Conservation (phyloP, 805 yeast genomes). For the Priceomyces carsonii region DNA sequence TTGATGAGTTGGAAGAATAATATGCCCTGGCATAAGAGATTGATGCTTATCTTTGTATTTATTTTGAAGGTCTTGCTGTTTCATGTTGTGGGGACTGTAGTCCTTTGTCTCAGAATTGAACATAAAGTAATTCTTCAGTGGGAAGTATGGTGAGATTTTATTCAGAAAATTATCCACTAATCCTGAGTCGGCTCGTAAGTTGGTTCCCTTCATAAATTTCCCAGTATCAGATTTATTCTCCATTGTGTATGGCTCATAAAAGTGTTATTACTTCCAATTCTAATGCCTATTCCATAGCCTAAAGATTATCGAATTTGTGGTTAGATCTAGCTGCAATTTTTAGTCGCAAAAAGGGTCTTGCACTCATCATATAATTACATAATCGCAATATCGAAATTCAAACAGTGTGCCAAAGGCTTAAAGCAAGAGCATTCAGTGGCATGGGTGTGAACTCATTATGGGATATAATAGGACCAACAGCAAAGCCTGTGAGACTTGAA, state of each 20-base stretch:
- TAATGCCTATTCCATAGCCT: neutral
- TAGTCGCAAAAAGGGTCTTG: too few relatives aligned
- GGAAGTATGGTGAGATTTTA: constrained; percentile 7
- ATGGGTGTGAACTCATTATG: constrained; percentile 98
- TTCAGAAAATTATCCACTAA: constrained; percentile 6
- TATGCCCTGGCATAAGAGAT: constrained; percentile 9
- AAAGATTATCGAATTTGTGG: constrained; percentile 4
- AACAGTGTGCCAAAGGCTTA: too few relatives aligned
- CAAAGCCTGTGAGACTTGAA: constrained; percentile 87
- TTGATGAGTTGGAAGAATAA: constrained; percentile 12
- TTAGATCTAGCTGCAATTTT: constrained; percentile 3
- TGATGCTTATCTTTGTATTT: constrained; percentile 6
- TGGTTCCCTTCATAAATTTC: neutral
- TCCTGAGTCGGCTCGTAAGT: neutral
- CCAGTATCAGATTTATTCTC: constrained; percentile 2
- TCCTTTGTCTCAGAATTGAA: constrained; percentile 7
- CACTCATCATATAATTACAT: too few relatives aligned
- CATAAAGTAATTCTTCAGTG: constrained; percentile 8
- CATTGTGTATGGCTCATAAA: constrained; percentile 3
- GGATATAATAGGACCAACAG: constrained; percentile 87
- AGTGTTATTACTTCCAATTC: neutral
- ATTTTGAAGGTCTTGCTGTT: constrained; percentile 1
- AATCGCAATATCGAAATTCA: too few relatives aligned
- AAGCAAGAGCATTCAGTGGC: too few relatives aligned
- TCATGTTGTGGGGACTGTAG: constrained; percentile 4